These are phyloP conservation scores for Colletotrichum sp. DNA, from an alignment of 2,329 filamentous ascomycete species.

Conservation along the genomic window DNA sequence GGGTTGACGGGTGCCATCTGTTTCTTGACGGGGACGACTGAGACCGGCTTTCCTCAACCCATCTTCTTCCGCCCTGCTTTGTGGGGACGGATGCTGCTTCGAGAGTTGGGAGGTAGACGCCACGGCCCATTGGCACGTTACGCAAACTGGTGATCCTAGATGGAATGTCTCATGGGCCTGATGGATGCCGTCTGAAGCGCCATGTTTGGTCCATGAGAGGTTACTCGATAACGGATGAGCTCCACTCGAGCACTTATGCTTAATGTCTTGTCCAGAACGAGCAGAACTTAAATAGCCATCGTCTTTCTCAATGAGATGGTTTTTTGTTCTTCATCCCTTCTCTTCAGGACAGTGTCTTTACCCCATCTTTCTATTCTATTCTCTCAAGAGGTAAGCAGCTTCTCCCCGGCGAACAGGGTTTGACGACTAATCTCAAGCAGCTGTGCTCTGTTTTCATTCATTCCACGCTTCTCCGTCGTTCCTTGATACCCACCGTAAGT, in stretches of 20 bases:
- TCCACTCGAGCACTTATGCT: conserved; percentile 11
- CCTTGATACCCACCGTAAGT: conserved; percentile 18
- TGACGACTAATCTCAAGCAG: conserved; percentile 9
- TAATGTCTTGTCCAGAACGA: not conserved
- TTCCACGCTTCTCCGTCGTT: conserved; percentile 17
- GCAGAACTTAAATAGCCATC: conserved; percentile 8
- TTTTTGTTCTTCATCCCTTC: conserved; percentile 12
- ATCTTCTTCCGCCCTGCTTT: not conserved
- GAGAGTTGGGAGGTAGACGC: not conserved
- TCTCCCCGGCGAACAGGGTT: not conserved
- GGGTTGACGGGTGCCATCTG: conserved; percentile 15
- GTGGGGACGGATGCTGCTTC: conserved; percentile 2
- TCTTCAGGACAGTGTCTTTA: conserved; percentile 13
- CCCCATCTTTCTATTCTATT: conserved; percentile 8
- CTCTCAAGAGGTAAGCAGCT: conserved; percentile 8
- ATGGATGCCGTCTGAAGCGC: conserved; percentile 8
- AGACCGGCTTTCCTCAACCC: conserved; percentile 8
- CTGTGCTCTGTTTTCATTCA: conserved; percentile 33
- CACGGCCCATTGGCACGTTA: not conserved
- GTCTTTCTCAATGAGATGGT: not conserved
- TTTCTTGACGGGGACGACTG: not conserved
- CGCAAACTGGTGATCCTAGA: not conserved
- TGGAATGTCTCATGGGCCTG: conserved; percentile 10
- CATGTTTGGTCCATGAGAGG: not conserved
- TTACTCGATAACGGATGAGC: not conserved